Percentiles rank a stretch among this genome's conserved stretches.
Conservation (phyloP, 2,329 filamentous ascomycete species). For the Penicillium sp. region DNA sequence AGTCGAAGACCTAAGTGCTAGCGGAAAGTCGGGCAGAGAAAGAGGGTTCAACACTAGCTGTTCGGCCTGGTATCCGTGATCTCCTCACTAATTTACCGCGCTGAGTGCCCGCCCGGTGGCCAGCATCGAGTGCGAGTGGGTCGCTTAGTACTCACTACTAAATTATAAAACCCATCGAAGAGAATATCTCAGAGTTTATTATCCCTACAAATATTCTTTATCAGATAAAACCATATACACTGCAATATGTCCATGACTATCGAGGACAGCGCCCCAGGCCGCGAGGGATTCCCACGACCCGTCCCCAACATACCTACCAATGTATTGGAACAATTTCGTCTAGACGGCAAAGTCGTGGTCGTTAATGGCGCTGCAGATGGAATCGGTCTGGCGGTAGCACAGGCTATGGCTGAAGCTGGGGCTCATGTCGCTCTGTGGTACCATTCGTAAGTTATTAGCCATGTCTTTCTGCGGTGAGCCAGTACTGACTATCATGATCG, state of each 20-base stretch:
- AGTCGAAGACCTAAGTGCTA: background rate
- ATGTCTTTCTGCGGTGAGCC: background rate
- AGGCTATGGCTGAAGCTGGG: slow-evolving; percentile 53
- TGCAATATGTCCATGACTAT: slow-evolving; percentile 47
- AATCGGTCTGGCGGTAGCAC: slow-evolving; percentile 50
- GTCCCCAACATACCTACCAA: slow-evolving; percentile 48
- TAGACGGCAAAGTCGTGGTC: slow-evolving; percentile 47
- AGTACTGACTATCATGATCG: background rate
- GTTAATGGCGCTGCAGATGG: slow-evolving; percentile 54
- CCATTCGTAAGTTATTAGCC: slow-evolving; percentile 36
- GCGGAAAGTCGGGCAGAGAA: no score
- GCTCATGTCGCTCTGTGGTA: slow-evolving; percentile 50
- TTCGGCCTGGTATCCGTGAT: no score
- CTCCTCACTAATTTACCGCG: background rate
- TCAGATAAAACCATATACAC: background rate
- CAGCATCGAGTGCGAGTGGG: background rate
- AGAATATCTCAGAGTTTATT: background rate
- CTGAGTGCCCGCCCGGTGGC: background rate
- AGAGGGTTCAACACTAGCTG: background rate
- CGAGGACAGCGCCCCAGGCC: slow-evolving; percentile 34
- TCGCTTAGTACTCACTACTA: background rate
- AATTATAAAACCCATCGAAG: background rate
- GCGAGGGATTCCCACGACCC: slow-evolving; percentile 44
- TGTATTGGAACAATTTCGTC: slow-evolving; percentile 51
- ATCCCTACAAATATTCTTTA: background rate